Evolutionary conservation across 1,284 basidiomycete genomes (phyloP), one percentile per base, ranked within the genome.

Genomic region (Kwoniella shivajii): DNA sequence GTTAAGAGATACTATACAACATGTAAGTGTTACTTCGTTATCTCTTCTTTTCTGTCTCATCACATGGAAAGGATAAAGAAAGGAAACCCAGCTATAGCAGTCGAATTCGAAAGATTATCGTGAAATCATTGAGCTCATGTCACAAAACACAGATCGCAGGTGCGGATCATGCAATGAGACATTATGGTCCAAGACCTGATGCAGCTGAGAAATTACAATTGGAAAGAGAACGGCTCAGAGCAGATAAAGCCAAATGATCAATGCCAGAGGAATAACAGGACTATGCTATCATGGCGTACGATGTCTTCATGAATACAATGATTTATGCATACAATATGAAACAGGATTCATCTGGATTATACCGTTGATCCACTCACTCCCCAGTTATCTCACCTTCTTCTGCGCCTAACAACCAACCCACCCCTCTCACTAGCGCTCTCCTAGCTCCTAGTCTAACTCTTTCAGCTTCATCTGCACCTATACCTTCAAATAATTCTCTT

Each of bases 341-440:
- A 18, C 30, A 22, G n/a, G n/a, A 34, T 30, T 36, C 9, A n/a
- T n/a, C n/a, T n/a, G n/a, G n/a, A n/a, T n/a, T n/a, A n/a, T n/a
- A n/a, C n/a, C n/a, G n/a, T n/a, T n/a, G n/a, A n/a, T n/a, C n/a
- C n/a, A n/a, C n/a, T n/a, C n/a, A n/a, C n/a, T 36, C 48, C 16
- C 57, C 50, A 34, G 30, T 46, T 22, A 74, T 66, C 57, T 77
- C 74, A 10, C 60, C 57, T 59, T 78, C 77, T 22, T 74, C 76
- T 2, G 76, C 78, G 31, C 78, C 78, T 10, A 79, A 55, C 47
- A 79, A 60, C 78, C 78, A 79, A 24, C 78, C 78, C 14, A 79
- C 76, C 18, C 77, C 77, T 50, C 72, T 69, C 16, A 73, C 75
- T 48, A 79, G 54, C 2, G 72, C 76, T n/a, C 73, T 64, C 44